phyloP scores from a whole-genome alignment of 805 yeast genomes.

The Yamadazyma akitaensis region DNA sequence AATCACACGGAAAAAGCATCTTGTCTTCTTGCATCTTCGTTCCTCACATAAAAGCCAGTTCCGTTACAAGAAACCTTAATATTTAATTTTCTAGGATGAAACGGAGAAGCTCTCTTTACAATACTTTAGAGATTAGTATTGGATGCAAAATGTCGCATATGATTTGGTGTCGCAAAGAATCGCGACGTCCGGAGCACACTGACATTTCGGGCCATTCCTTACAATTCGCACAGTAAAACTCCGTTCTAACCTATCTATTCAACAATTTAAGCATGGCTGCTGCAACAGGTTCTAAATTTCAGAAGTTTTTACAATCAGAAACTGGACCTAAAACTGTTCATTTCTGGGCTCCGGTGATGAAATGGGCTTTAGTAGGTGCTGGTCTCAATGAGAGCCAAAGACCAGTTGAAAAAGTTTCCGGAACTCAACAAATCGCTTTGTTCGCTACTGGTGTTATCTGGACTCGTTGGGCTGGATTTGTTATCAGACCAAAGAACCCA shows the following conservation, averaged over 20 bases:
- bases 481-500: conserved; percentile 82
- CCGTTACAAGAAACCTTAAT: no score
- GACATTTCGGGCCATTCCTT: not conserved
- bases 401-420: conserved; percentile 89
- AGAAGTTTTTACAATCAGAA: conserved; percentile 73
- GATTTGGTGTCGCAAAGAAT: not conserved
- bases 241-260: not conserved
- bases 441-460: conserved; percentile 91
- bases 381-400: conserved; percentile 83
- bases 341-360: conserved; percentile 73
- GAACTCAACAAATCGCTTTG: conserved; percentile 83
- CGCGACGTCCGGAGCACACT: not conserved
- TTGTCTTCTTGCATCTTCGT: no score
- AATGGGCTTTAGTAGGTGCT: conserved; percentile 91
- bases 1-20: no score
- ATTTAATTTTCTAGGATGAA: no score
- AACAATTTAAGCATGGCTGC: conserved; percentile 21
- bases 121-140: not conserved
- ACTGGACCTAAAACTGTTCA: conserved; percentile 98
- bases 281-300: conserved; percentile 51
- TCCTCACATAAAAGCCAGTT: no score
- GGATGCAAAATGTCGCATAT: not conserved
- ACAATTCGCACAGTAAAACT: not conserved
- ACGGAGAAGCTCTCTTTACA: no score
- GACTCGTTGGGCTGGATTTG: conserved; percentile 96